phyloP scores from a whole-genome alignment of 1,284 basidiomycete species.

The Cystobasidium sp. region DNA sequence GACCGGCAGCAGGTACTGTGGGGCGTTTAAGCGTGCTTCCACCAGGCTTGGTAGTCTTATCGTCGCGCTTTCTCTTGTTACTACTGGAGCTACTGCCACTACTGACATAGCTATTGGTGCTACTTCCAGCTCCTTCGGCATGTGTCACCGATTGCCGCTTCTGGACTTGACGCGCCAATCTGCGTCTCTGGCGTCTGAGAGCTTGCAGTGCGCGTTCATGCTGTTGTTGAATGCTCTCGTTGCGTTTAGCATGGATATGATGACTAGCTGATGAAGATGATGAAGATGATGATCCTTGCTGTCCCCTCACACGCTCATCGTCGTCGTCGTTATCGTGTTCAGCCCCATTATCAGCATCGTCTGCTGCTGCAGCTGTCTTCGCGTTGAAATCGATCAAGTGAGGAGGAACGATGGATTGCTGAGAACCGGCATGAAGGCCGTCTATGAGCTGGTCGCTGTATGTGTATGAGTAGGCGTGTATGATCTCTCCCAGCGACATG shows the following conservation, averaged over 20 bases:
- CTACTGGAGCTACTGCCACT: not conserved
- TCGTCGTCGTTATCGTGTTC: not conserved
- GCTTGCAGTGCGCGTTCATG: constrained; percentile 8
- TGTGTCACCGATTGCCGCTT: not conserved
- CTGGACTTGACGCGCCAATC: constrained; percentile 17
- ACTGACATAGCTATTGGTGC: not conserved
- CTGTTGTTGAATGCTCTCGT: not conserved
- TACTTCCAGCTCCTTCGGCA: not conserved
- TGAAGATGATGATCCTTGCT: not conserved
- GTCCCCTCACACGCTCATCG: not conserved
- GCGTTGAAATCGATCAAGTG: constrained; percentile 5
- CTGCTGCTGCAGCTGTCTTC: not conserved
- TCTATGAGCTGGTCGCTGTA: constrained; percentile 24
- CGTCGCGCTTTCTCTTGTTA: not conserved
- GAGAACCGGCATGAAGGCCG: constrained; percentile 23
- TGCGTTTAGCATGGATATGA: not conserved
- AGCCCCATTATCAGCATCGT: not conserved
- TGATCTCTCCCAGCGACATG: constrained; percentile 34
- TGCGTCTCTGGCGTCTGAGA: constrained; percentile 9
- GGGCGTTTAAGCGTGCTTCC: not conserved
- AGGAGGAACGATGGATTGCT: constrained; percentile 16
- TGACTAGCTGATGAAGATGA: not conserved
- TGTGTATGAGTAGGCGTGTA: constrained; percentile 37
- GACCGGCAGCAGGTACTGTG: not conserved
- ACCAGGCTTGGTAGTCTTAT: not conserved